phyloP scores from a whole-genome alignment of 2,329 filamentous ascomycete genomes.

The Graphilbum fragrans region DNA sequence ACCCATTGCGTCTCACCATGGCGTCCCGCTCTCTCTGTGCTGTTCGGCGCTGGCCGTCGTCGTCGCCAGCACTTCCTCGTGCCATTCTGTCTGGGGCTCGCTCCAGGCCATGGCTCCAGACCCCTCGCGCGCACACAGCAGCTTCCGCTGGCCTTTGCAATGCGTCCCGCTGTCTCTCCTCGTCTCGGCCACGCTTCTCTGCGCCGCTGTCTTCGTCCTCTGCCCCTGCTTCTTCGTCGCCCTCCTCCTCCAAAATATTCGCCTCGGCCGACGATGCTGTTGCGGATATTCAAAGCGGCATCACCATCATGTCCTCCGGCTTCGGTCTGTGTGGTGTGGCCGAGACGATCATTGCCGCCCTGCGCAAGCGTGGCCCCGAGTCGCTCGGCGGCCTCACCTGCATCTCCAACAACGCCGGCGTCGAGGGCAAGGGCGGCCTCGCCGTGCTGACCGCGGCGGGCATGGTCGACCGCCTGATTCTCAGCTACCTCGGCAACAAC shows the following conservation, averaged over 20 bases:
- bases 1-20: too few species aligned
- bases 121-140: too few species aligned
- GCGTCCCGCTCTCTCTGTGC: too few species aligned
- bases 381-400: slow-evolving; percentile 64
- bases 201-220: too few species aligned
- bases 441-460: slow-evolving; percentile 56
- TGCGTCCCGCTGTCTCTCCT: too few species aligned
- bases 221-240: too few species aligned
- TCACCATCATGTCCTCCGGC: slow-evolving; percentile 64
- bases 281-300: slow-evolving; percentile 65
- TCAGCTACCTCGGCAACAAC: slow-evolving; percentile 68
- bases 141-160: too few species aligned
- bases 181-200: too few species aligned
- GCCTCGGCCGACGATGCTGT: slow-evolving; percentile 57
- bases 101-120: too few species aligned
- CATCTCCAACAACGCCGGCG: slow-evolving; percentile 87
- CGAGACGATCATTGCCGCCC: slow-evolving; percentile 51
- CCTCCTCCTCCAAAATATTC: slow-evolving; percentile 42
- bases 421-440: slow-evolving; percentile 60
- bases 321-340: slow-evolving; percentile 76
- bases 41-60: too few species aligned
- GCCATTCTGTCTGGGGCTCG: too few species aligned
- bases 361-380: slow-evolving; percentile 52
- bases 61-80: too few species aligned
- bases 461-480: slow-evolving; percentile 59